A percentile compares a stretch with the other conserved stretches of the same genome.
These are phyloP conservation scores for Colletotrichum tanaceti DNA, from an alignment of 2,329 filamentous ascomycete genomes.

Conservation along the genomic window DNA sequence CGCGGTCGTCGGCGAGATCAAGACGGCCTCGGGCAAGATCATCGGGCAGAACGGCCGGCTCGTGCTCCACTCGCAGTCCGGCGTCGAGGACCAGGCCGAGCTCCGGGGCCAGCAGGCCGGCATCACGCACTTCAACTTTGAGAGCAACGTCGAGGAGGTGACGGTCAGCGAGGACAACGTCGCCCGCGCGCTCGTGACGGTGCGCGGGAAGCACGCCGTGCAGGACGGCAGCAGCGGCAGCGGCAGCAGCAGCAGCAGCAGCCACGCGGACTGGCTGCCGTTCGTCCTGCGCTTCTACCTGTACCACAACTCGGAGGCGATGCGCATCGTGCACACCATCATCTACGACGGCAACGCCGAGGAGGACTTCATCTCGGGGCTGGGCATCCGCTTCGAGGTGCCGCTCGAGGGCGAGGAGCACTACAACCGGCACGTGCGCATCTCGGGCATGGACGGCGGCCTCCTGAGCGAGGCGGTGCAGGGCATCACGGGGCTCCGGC, in stretches of 20 bases:
- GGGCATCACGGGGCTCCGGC: slow-evolving; percentile 68
- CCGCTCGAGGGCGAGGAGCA: slow-evolving; percentile 63
- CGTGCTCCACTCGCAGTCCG: slow-evolving; percentile 64
- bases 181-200: slow-evolving; percentile 60
- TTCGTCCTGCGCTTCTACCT: slow-evolving; percentile 69
- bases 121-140: slow-evolving; percentile 58
- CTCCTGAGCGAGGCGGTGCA: slow-evolving; percentile 68
- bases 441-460: slow-evolving; percentile 66
- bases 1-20: slow-evolving; percentile 54
- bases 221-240: too few species aligned
- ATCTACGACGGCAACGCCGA: slow-evolving; percentile 63
- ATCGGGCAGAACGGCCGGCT: slow-evolving; percentile 62
- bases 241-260: slow-evolving; percentile 42
- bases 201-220: slow-evolving; percentile 53
- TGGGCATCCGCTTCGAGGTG: slow-evolving; percentile 67
- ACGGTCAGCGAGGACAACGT: slow-evolving; percentile 57
- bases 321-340: slow-evolving; percentile 67
- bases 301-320: slow-evolving; percentile 66
- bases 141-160: slow-evolving; percentile 63
- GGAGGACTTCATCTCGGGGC: slow-evolving; percentile 63
- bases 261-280: slow-evolving; percentile 62
- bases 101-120: slow-evolving; percentile 49
- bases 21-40: slow-evolving; percentile 54
- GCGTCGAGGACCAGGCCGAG: slow-evolving; percentile 55
- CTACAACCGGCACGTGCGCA: slow-evolving; percentile 69